These are phyloP conservation scores for Ceratocystis diversiconidia DNA, from an alignment of 2,329 filamentous ascomycete species.

Conservation along the genomic window DNA sequence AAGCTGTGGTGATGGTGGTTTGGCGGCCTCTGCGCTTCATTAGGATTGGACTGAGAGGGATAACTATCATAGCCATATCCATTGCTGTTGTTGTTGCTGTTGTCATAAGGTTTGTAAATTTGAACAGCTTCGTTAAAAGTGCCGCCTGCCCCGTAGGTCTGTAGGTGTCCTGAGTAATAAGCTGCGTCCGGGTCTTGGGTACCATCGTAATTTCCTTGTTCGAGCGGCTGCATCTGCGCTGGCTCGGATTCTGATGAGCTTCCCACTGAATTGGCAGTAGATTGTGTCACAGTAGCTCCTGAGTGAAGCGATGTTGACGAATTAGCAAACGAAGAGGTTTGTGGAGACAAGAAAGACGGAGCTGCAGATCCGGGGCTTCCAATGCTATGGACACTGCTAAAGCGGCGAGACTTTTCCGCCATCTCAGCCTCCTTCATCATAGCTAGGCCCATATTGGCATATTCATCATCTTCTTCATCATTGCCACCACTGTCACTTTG, in stretches of 20 bases:
- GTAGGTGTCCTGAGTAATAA: background rate
- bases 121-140: background rate
- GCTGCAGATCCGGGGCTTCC: background rate
- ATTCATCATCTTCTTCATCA: conserved; percentile 72
- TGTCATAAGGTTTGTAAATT: background rate
- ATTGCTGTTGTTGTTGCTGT: background rate
- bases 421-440: conserved; percentile 76
- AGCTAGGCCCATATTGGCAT: conserved; percentile 69
- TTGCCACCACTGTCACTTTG: conserved; percentile 23
- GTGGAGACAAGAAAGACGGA: background rate
- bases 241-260: background rate
- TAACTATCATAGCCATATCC: background rate
- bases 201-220: background rate
- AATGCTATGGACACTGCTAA: background rate
- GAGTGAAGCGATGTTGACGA: background rate
- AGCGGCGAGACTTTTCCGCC: conserved; percentile 41
- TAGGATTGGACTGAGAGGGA: background rate
- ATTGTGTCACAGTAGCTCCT: background rate
- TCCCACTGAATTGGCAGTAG: background rate
- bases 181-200: background rate
- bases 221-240: background rate
- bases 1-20: background rate
- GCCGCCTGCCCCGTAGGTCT: background rate
- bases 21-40: conserved; percentile 20
- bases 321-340: background rate